Evolutionary conservation across 2,329 filamentous ascomycete species (phyloP).

Genomic region (Ophiostoma pallidulum): DNA sequence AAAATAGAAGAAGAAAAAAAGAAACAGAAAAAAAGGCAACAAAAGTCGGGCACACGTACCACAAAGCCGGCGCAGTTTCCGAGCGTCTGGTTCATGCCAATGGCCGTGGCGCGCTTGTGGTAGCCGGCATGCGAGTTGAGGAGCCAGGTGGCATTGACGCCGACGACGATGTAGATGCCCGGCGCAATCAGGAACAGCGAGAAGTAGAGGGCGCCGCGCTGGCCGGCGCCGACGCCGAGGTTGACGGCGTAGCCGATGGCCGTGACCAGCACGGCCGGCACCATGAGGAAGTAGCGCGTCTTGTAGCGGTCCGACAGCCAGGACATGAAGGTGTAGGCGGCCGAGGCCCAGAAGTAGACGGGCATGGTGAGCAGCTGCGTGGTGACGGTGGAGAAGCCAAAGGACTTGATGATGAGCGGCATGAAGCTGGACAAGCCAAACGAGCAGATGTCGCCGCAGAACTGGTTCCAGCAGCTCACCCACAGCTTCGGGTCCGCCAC

Average conservation of each 20-base stretch:
- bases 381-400: constrained; percentile 45
- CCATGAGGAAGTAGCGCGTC: constrained; percentile 29
- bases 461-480: constrained; percentile 29
- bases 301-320: constrained; percentile 51
- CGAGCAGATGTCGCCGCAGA: constrained; percentile 35
- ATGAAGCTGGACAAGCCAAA: constrained; percentile 54
- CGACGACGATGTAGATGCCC: constrained; percentile 22
- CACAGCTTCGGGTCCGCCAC: constrained; percentile 28
- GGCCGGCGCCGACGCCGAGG: background rate
- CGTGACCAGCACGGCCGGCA: constrained; percentile 39
- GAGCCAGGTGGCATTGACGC: constrained; percentile 22
- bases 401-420: constrained; percentile 54
- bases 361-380: constrained; percentile 61
- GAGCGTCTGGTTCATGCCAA: constrained; percentile 20
- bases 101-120: constrained; percentile 22
- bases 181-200: constrained; percentile 16
- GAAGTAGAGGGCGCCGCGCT: constrained; percentile 2
- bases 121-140: constrained; percentile 22
- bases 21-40: no score
- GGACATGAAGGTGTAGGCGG: constrained; percentile 46
- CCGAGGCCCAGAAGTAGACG: constrained; percentile 54
- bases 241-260: constrained; percentile 48
- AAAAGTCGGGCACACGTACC: no score
- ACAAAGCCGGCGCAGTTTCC: constrained; percentile 22
- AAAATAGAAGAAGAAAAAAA: no score